phyloP scores from a whole-genome alignment of 2,329 filamentous ascomycete genomes.

The Hypoxylon rubiginosum region DNA sequence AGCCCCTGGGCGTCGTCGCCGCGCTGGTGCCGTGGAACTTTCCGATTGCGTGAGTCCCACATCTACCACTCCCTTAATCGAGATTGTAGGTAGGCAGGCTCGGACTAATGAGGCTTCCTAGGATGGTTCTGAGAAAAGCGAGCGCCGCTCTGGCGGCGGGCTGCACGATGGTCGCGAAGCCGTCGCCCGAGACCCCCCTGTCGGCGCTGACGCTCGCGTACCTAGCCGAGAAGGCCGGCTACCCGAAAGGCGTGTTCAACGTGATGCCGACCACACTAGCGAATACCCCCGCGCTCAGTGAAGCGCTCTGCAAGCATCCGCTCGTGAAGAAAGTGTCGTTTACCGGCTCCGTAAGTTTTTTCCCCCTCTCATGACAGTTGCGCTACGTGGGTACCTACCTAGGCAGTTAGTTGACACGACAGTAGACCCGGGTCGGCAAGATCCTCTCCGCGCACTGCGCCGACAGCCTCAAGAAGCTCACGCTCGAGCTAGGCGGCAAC shows the following conservation, averaged over 20 bases:
- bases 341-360: conserved; percentile 66
- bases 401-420: conserved; percentile 15
- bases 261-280: conserved; percentile 61
- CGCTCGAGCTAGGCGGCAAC: conserved; percentile 81
- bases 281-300: conserved; percentile 60
- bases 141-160: conserved; percentile 77
- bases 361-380: not conserved
- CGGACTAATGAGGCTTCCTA: conserved; percentile 1
- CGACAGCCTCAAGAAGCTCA: conserved; percentile 74
- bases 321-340: conserved; percentile 77
- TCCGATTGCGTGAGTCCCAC: conserved; percentile 67
- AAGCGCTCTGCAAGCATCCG: conserved; percentile 61
- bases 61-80: not conserved
- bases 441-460: conserved; percentile 75
- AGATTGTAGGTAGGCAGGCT: not conserved
- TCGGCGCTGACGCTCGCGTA: conserved; percentile 67
- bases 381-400: no score
- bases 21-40: conserved; percentile 81
- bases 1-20: conserved; percentile 76
- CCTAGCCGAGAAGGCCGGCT: conserved; percentile 75
- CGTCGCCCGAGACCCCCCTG: conserved; percentile 76
- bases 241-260: conserved; percentile 78
- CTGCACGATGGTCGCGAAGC: conserved; percentile 81
- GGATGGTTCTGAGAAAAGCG: conserved; percentile 75
- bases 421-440: conserved; percentile 74